Percentiles rank a stretch among this genome's conserved stretches.
Conservation (phyloP, 2,329 filamentous ascomycete genomes). For the Fusarium coffeatum region DNA sequence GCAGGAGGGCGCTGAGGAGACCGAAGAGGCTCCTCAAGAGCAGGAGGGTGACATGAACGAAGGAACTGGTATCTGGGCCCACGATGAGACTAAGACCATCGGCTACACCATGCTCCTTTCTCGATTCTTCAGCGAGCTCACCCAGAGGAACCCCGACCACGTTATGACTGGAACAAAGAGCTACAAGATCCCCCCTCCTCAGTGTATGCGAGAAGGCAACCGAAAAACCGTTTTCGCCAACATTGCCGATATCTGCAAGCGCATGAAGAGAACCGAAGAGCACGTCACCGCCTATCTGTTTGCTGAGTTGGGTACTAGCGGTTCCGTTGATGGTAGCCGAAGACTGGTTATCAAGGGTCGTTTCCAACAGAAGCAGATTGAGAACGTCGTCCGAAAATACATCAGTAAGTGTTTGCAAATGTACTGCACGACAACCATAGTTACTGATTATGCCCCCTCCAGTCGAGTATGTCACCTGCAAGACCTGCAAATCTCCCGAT, state of each 20-base stretch:
- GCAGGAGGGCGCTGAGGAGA: conserved; percentile 71
- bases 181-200: conserved; percentile 99
- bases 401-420: conserved; percentile 73
- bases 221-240: conserved; percentile 99
- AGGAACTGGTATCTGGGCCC: conserved; percentile 90
- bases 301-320: conserved; percentile 96
- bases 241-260: conserved; percentile 97
- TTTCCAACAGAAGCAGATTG: conserved; percentile 99
- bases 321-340: conserved; percentile 92
- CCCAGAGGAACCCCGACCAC: conserved; percentile 97
- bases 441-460: conserved; percentile 47
- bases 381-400: conserved; percentile 95
- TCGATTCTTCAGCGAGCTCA: conserved; percentile 94
- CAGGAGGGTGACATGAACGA: conserved; percentile 82
- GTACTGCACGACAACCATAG: background rate
- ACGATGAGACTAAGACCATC: conserved; percentile 81
- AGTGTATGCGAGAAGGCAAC: conserved; percentile 99
- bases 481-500: conserved; percentile 94
- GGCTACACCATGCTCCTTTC: conserved; percentile 86
- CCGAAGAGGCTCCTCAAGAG: conserved; percentile 60
- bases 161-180: conserved; percentile 88
- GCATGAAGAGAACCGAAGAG: conserved; percentile 99
- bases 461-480: conserved; percentile 99
- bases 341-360: conserved; percentile 98
- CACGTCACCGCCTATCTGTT: conserved; percentile 98